Evolutionary conservation across 78 protist species (phyloP).

Genomic region (Corallochytrium limacisporum): DNA sequence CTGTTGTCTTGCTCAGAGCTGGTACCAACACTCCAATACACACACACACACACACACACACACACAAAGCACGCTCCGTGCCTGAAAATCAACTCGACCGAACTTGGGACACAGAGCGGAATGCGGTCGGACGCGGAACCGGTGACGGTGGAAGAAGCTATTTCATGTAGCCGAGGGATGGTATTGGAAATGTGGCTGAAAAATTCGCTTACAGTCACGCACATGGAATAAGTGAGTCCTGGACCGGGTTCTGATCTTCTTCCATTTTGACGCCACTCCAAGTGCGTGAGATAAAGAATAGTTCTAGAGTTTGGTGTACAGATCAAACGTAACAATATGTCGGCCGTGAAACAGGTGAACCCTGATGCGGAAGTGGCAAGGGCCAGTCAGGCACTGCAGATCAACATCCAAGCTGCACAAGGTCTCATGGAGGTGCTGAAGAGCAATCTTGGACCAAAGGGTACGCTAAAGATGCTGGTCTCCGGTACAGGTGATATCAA

Average conservation of each 20-base stretch:
- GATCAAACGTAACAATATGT: neutral
- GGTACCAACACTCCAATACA: too few relatives aligned
- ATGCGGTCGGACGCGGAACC: too few relatives aligned
- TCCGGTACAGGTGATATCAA: slow-evolving; percentile 94
- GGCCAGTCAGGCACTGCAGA: slow-evolving; percentile 37
- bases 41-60: too few relatives aligned
- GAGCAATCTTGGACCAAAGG: slow-evolving; percentile 98
- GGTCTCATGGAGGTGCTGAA: slow-evolving; percentile 85
- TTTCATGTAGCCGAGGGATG: neutral
- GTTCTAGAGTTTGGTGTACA: neutral
- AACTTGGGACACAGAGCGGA: too few relatives aligned
- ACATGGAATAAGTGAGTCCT: too few relatives aligned
- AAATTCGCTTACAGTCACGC: neutral
- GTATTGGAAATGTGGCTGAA: neutral
- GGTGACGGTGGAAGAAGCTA: too few relatives aligned
- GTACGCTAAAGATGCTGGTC: slow-evolving; percentile 97
- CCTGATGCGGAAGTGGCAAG: slow-evolving; percentile 58
- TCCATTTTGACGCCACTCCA: neutral
- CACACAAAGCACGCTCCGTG: too few relatives aligned
- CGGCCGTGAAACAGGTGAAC: slow-evolving; percentile 42
- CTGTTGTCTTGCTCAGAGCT: too few relatives aligned
- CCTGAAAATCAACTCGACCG: too few relatives aligned
- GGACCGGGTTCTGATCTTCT: too few relatives aligned
- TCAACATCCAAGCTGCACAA: slow-evolving; percentile 85
- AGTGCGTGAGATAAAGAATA: neutral